phyloP scores from a whole-genome alignment of 1,284 basidiomycete species.

The Mycena sp. region DNA sequence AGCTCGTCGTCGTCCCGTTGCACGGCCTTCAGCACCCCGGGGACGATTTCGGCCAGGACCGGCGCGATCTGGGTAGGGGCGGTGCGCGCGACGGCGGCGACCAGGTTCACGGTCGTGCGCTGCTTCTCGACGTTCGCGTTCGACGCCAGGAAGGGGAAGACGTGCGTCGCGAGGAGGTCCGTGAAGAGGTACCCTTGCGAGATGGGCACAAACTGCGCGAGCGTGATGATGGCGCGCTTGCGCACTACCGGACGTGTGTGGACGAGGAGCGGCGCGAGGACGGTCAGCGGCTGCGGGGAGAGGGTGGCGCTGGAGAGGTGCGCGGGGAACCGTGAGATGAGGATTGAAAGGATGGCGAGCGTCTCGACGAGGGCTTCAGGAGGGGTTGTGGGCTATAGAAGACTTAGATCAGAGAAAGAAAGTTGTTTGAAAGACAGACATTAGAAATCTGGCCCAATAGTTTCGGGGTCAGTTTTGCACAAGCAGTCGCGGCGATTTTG shows the following conservation, averaged over 20 bases:
- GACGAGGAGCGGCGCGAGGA: conserved; percentile 80
- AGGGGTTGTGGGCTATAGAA: conserved; percentile 67
- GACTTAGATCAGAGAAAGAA: background rate
- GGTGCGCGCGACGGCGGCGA: conserved; percentile 81
- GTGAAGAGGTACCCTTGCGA: conserved; percentile 66
- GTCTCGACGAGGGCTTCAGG: conserved; percentile 91
- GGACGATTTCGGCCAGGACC: conserved; percentile 67
- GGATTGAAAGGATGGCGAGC: conserved; percentile 90
- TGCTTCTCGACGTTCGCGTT: conserved; percentile 70
- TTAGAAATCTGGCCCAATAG: conserved; percentile 81
- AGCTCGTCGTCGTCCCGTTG: conserved; percentile 83
- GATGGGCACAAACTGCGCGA: conserved; percentile 83
- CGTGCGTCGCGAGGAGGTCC: conserved; percentile 61
- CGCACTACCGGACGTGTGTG: conserved; percentile 86
- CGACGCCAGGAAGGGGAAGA: conserved; percentile 69
- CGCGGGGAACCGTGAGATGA: conserved; percentile 87
- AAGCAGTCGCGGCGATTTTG: conserved; percentile 81
- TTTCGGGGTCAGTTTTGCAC: conserved; percentile 87
- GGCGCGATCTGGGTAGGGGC: conserved; percentile 73
- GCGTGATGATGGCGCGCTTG: conserved; percentile 88
- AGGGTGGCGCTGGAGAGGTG: conserved; percentile 68
- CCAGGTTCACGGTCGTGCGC: conserved; percentile 81
- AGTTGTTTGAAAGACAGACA: conserved; percentile 54
- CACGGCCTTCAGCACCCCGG: conserved; percentile 73
- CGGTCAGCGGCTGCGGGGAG: conserved; percentile 68